These are phyloP conservation scores for Nicotiana otophora DNA, from an alignment of 257 asterid genomes.

Conservation along the genomic window DNA sequence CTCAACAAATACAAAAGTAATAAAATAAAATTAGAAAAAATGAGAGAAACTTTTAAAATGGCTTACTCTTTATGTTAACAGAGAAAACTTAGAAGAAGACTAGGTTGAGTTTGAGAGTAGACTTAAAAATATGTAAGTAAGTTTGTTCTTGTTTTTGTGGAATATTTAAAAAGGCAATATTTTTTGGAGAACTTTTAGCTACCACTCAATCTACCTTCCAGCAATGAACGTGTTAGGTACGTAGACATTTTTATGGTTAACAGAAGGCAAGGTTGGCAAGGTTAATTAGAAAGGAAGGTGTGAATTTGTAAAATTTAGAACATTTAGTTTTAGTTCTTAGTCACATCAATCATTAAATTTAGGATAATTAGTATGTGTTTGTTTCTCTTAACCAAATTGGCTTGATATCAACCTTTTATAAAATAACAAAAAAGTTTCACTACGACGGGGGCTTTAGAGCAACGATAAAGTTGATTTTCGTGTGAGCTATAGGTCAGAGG, in stretches of 20 bases:
- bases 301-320: not conserved
- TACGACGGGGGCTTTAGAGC: no score
- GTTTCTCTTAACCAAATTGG: no score
- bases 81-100: not conserved
- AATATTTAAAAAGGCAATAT: not conserved
- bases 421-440: no score
- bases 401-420: no score
- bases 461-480: no score
- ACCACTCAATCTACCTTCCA: constrained; percentile 11
- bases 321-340: no score
- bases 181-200: not conserved
- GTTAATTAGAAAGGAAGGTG: not conserved
- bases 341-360: no score
- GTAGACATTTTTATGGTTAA: not conserved
- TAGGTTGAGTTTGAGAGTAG: not conserved
- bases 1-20: not conserved
- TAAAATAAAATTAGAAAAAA: not conserved
- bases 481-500: no score
- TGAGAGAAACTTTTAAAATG: not conserved
- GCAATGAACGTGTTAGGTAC: not conserved
- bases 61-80: not conserved
- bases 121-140: not conserved
- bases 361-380: no score
- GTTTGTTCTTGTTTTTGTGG: not conserved
- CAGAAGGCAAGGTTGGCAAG: not conserved